Conservation (phyloP, 2,329 filamentous ascomycete species). For the Colletotrichum lentis region DNA sequence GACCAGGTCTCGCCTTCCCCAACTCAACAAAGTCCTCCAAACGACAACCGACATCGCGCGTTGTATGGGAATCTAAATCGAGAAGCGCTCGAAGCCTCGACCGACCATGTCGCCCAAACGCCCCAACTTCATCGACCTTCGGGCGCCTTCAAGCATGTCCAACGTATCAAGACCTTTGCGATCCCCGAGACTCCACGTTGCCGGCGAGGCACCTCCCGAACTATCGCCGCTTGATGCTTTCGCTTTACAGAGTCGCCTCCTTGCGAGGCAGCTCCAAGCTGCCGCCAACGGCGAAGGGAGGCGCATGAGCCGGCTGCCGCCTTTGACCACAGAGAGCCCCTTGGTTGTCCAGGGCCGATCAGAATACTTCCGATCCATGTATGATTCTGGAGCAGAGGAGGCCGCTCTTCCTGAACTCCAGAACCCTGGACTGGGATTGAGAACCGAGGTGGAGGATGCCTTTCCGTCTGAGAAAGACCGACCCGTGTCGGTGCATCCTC, state of each 20-base stretch:
- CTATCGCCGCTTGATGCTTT: constrained; percentile 96
- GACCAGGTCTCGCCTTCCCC: constrained; percentile 17
- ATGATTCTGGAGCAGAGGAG: constrained; percentile 63
- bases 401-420: constrained; percentile 42
- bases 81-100: constrained; percentile 19
- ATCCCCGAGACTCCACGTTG: constrained; percentile 79
- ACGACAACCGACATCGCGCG: constrained; percentile 14
- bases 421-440: constrained; percentile 56
- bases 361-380: constrained; percentile 81
- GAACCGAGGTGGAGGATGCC: constrained; percentile 66
- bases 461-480: constrained; percentile 56
- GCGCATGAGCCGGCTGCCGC: constrained; percentile 85
- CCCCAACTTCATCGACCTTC: constrained; percentile 67
- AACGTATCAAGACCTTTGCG: constrained; percentile 63
- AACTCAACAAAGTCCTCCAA: neutral
- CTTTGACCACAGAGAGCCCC: constrained; percentile 82
- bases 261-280: constrained; percentile 88
- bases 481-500: constrained; percentile 78
- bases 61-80: constrained; percentile 27
- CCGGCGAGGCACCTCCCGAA: constrained; percentile 84
- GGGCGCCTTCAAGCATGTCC: constrained; percentile 59
- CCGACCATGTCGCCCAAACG: constrained; percentile 60
- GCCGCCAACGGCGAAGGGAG: constrained; percentile 74
- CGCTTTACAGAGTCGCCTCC: constrained; percentile 85
- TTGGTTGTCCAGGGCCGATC: constrained; percentile 77